Evolutionary conservation across 1,139 yeast genomes (phyloP).

Genomic region (Kurtzmaniella quercitrusa): DNA sequence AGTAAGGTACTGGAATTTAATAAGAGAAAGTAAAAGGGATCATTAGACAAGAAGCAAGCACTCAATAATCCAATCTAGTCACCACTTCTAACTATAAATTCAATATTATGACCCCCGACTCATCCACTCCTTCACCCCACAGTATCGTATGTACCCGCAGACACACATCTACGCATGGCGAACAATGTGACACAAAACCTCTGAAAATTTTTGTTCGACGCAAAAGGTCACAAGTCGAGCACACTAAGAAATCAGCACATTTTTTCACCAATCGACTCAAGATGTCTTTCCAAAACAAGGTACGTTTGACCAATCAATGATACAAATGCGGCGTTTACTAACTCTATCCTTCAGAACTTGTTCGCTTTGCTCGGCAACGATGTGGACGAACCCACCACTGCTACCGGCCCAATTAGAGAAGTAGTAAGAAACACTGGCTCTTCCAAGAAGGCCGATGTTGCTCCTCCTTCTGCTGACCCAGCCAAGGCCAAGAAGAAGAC

Average conservation of each 20-base stretch:
- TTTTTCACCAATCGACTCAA: conserved; percentile 7
- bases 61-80: too few species aligned
- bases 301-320: conserved; percentile 19
- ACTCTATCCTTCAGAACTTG: conserved; percentile 33
- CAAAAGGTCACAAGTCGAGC: conserved; percentile 10
- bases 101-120: too few species aligned
- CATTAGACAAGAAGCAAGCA: too few species aligned
- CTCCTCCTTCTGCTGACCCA: conserved; percentile 82
- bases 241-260: conserved; percentile 17
- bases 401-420: conserved; percentile 59
- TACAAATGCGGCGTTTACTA: conserved; percentile 12
- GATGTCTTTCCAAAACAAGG: conserved; percentile 51
- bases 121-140: neutral
- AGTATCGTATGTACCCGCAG: neutral
- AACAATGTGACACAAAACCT: conserved; percentile 5
- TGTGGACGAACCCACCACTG: conserved; percentile 61
- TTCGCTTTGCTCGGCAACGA: conserved; percentile 64
- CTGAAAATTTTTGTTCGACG: conserved; percentile 9
- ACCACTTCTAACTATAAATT: too few species aligned
- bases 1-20: too few species aligned
- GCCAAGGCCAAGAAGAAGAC: conserved; percentile 73
- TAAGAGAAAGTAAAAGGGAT: too few species aligned
- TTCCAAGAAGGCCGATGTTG: conserved; percentile 81
- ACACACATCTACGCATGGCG: conserved; percentile 7
- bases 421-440: conserved; percentile 79